phyloP scores from a whole-genome alignment of 176 grass and related monocot species.

The Aegilops bicornis region DNA sequence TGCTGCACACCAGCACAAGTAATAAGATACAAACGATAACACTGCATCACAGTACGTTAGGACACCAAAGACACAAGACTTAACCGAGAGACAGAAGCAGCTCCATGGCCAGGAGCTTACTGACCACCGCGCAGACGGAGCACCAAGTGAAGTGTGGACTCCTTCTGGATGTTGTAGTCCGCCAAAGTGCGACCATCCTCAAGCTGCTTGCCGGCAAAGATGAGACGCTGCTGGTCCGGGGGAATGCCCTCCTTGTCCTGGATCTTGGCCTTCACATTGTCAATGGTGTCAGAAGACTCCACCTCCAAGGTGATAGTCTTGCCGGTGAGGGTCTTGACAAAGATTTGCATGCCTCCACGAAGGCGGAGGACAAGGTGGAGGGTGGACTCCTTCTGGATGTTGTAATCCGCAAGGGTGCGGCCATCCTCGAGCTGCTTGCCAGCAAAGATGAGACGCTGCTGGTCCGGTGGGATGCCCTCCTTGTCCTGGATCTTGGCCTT shows the following conservation, averaged over 20 bases:
- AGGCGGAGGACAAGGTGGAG: conserved; percentile 51
- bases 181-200: conserved; percentile 76
- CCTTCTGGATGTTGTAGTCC: conserved; percentile 96
- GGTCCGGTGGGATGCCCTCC: conserved; percentile 51
- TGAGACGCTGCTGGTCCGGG: conserved; percentile 85
- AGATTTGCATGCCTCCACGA: conserved; percentile 70
- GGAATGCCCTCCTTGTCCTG: conserved; percentile 68
- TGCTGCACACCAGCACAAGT: too few species aligned
- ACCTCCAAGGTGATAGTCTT: conserved; percentile 75
- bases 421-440: conserved; percentile 65
- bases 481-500: conserved; percentile 66
- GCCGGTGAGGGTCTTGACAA: conserved; percentile 67
- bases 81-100: too few species aligned
- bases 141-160: conserved; percentile 77
- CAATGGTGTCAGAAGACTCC: conserved; percentile 54
- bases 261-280: conserved; percentile 61
- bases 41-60: too few species aligned
- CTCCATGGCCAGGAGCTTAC: too few species aligned
- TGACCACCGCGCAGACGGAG: background rate
- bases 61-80: too few species aligned
- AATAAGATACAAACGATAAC: too few species aligned
- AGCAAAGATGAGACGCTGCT: conserved; percentile 47
- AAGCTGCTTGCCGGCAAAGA: conserved; percentile 89
- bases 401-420: conserved; percentile 54
- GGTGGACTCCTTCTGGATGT: conserved; percentile 62